Evolutionary conservation across 345 rosid species (phyloP).

Genomic region (Cardamine resedifolia): DNA sequence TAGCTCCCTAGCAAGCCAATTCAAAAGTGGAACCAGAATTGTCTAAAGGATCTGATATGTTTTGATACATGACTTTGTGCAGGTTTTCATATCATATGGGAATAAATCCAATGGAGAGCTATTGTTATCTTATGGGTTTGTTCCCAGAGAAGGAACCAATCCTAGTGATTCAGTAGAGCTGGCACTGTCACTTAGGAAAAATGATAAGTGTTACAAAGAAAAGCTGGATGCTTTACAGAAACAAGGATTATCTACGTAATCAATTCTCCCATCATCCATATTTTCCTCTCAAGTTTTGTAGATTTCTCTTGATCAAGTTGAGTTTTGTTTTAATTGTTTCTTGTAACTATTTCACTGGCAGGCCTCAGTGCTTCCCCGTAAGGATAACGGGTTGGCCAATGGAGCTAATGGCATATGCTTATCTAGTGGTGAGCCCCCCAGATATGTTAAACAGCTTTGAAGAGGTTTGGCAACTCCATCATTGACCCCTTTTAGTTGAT

Average conservation of each 20-base stretch:
- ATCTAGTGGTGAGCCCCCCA: slow-evolving; percentile 84
- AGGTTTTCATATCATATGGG: slow-evolving; percentile 98
- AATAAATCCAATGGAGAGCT: slow-evolving; percentile 93
- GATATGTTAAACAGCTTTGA: slow-evolving; percentile 71
- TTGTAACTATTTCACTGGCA: slow-evolving; percentile 34
- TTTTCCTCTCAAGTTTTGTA: background rate
- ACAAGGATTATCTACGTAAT: slow-evolving; percentile 77
- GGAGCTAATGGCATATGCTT: slow-evolving; percentile 90
- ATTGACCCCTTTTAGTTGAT: background rate
- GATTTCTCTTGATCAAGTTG: background rate
- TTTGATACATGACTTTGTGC: slow-evolving; percentile 35
- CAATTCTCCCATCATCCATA: slow-evolving; percentile 14
- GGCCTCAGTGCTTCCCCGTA: slow-evolving; percentile 80
- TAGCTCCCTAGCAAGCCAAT: background rate
- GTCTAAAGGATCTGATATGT: slow-evolving; percentile 28
- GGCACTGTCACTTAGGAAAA: slow-evolving; percentile 65
- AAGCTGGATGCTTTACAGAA: slow-evolving; percentile 75
- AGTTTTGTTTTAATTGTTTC: background rate
- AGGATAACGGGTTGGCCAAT: slow-evolving; percentile 90
- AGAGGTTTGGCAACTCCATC: slow-evolving; percentile 58
- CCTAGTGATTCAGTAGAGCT: slow-evolving; percentile 89
- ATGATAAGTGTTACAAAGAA: slow-evolving; percentile 73
- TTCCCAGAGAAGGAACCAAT: slow-evolving; percentile 90
- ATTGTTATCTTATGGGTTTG: slow-evolving; percentile 87
- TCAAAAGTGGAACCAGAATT: background rate